Base-by-base conservation (phyloP, 2,329 filamentous ascomycete genomes). In the Penicillium nordicum region DNA sequence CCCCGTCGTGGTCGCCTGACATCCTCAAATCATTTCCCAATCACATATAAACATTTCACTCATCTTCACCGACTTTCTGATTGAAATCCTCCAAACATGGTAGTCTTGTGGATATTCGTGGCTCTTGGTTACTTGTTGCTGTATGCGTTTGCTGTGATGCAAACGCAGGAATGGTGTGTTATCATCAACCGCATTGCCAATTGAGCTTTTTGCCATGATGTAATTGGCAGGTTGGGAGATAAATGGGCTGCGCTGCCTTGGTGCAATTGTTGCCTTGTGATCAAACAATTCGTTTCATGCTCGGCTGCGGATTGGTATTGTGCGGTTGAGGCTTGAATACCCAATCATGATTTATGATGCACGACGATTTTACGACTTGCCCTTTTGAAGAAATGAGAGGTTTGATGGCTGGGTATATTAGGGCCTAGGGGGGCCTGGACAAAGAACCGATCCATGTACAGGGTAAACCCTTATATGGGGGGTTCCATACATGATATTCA, bases 91-190 rank as follows among this genome's bases (percentile, higher is more conserved):
- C 16, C 30, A n/a, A 43, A 38, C 9, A 72, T 72, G 70, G 69
- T 57, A 18, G 52, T 58, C 7, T 51, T 73, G 41, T 72, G 69
- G 69, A 57, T 73, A 38, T 68, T 73, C 53, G 67, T 73, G n/a
- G 69, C 66, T 29, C 62, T 72, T 40, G 69, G 70, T 18, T 73
- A 73, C 55, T 55, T 73, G 48, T 65, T 73, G 16, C 62, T 73
- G 18, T 73, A 72, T 53, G 71, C 69, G 23, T 72, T 73, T 52
- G 71, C 71, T 21, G 57, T 60, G 10, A 48, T 66, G 44, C 63
- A 69, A 57, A 51, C 49, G 38, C 61, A 62, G n/a, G 50, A 63
- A 37, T 30, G 41, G 45, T 40, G 55, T 34, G 36, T 32, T 38
- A 4, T 62, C 46, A 38, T 55, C 38, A 54, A 57, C 36, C 58